Base-by-base conservation (phyloP, 2,329 filamentous ascomycete species). In the Clarireedia monteithiana region DNA sequence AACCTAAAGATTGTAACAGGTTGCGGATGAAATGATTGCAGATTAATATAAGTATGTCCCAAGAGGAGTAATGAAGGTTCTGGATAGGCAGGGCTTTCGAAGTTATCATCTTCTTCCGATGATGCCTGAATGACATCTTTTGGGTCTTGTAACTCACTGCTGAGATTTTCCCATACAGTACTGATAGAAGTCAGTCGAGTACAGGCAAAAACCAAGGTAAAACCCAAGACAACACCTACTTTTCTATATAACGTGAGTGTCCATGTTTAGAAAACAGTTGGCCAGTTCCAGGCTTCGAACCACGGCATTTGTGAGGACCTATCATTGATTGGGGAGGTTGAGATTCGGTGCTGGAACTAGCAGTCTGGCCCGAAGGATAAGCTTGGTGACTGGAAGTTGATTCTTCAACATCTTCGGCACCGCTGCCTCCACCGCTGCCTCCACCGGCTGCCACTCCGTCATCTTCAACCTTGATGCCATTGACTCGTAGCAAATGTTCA, bases 1-100 rank as follows among this genome's bases (percentile, higher is more conserved):
- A 85, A 72, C 62, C 82, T 77, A 56, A 85, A 79, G 50, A 84
- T 83, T 58, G 83, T 79, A 17, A 83, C 77, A 23, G 78, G 72
- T 2, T 76, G 68, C 6, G 82, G 82, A 63, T 87, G 84, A 0
- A 82, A 60, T 0, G 70, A 66, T 2, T 72, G 71, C 1, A 84
- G 65, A 58, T 78, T 71, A 24, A 75, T 62, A 2, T 63, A 45
- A 6, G 58, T 10, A 1, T 74, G 70, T 15, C 78, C 78, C 60
- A 85, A 76, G 0, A 86, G 67, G 17, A 84, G 62, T 61, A 38
- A 72, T 56, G 58, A 71, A 26, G 62, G 55, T 20, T 61, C 46
- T 1, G 65, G 64, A 51, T 53, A 66, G 3, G 59, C 36, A 6
- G 50, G 20, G 12, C 34, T 66, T 27, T 73, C 69, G 34, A 65